These are phyloP conservation scores for Helminthosporium solani DNA, from an alignment of 2,329 filamentous ascomycete genomes.

Conservation along the genomic window DNA sequence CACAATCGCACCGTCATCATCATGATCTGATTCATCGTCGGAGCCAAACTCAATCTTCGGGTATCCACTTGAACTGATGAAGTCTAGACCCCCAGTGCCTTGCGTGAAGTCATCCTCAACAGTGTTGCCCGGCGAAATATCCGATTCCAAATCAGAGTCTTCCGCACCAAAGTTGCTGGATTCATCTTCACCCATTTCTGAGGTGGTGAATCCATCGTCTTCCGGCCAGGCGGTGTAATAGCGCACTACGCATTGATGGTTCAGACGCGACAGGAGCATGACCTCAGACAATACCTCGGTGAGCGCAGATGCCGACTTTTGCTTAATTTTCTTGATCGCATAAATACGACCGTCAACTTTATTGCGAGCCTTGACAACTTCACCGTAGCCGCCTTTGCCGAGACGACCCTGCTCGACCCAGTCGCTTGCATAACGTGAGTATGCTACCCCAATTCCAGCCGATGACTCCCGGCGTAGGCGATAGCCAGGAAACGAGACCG, in stretches of 20 bases:
- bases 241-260: slow-evolving; percentile 82
- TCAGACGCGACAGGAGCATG: slow-evolving; percentile 84
- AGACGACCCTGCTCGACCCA: slow-evolving; percentile 87
- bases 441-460: slow-evolving; percentile 36
- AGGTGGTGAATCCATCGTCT: slow-evolving; percentile 55
- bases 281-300: slow-evolving; percentile 85
- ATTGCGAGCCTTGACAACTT: slow-evolving; percentile 93
- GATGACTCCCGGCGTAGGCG: slow-evolving; percentile 41
- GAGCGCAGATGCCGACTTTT: slow-evolving; percentile 70
- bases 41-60: slow-evolving; percentile 77
- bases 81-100: slow-evolving; percentile 79
- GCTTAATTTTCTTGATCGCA: slow-evolving; percentile 94
- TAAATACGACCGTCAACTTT: slow-evolving; percentile 93
- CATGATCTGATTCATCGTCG: slow-evolving; percentile 47
- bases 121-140: slow-evolving; percentile 26
- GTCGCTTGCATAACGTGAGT: slow-evolving; percentile 81
- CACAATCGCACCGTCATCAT: slow-evolving; percentile 36
- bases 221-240: slow-evolving; percentile 98
- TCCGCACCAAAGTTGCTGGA: slow-evolving; percentile 31
- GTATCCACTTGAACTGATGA: slow-evolving; percentile 83
- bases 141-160: slow-evolving; percentile 27
- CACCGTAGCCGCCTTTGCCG: slow-evolving; percentile 91
- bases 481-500: slow-evolving; percentile 36
- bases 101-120: slow-evolving; percentile 57
- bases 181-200: slow-evolving; percentile 36